These are phyloP conservation scores for Hanseniaspora hatyaiensis DNA, from an alignment of 805 yeast species.

Conservation along the genomic window DNA sequence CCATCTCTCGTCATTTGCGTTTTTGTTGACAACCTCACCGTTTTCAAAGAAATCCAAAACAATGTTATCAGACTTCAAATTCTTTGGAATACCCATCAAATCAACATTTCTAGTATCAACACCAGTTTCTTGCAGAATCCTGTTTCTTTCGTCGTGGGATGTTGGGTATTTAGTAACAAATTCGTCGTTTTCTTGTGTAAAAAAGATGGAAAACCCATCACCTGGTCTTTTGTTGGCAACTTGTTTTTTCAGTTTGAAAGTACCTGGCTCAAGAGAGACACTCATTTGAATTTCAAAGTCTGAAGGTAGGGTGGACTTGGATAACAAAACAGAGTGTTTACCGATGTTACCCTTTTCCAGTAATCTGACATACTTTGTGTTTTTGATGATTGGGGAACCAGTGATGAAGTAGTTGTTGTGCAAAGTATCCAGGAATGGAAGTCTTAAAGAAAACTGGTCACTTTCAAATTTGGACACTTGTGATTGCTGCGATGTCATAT, in stretches of 20 bases:
- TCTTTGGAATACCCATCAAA: constrained; percentile 17
- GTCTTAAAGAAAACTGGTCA: constrained; percentile 9
- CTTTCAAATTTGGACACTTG: constrained; percentile 16
- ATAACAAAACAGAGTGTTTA: constrained; percentile 15
- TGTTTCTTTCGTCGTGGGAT: constrained; percentile 14
- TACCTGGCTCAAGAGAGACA: constrained; percentile 15
- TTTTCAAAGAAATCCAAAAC: constrained; percentile 17
- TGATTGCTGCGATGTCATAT: constrained; percentile 7
- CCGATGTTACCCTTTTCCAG: constrained; percentile 14
- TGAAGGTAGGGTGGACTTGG: constrained; percentile 10
- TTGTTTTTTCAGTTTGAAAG: constrained; percentile 9
- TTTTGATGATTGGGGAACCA: constrained; percentile 16
- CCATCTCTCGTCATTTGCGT: constrained; percentile 10
- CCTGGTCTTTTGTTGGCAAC: constrained; percentile 16
- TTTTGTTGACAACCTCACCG: constrained; percentile 12
- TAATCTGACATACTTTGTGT: constrained; percentile 14
- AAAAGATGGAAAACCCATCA: constrained; percentile 16
- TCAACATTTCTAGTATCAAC: constrained; percentile 17
- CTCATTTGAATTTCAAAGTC: constrained; percentile 17
- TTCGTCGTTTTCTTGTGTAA: constrained; percentile 10
- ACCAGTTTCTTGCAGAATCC: constrained; percentile 11
- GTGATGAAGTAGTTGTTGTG: constrained; percentile 11
- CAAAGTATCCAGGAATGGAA: constrained; percentile 16
- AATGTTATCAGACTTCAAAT: constrained; percentile 14
- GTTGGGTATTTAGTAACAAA: constrained; percentile 15